phyloP scores from a whole-genome alignment of 2,329 filamentous ascomycete genomes.

The Colletotrichum lentis region DNA sequence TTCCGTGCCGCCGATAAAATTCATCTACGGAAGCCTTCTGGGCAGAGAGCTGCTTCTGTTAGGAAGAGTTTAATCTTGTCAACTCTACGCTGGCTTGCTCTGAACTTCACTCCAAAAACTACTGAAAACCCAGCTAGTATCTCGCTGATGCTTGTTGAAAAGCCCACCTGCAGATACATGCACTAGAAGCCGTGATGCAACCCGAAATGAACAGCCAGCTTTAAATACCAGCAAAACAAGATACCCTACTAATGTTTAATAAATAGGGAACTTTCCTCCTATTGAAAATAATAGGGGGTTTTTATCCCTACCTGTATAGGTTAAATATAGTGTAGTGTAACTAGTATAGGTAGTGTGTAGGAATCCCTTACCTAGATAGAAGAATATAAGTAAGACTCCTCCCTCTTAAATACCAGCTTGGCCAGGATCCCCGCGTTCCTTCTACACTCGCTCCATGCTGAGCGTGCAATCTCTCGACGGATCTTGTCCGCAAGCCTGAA shows the following conservation, averaged over 20 bases:
- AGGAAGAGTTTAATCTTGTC: background rate
- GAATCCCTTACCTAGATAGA: too few relatives aligned
- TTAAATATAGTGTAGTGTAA: too few relatives aligned
- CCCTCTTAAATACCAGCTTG: too few relatives aligned
- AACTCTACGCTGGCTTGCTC: background rate
- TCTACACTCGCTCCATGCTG: constrained; percentile 44
- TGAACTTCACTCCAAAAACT: constrained; percentile 33
- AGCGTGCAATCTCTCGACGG: constrained; percentile 44
- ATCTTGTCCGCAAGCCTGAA: constrained; percentile 46
- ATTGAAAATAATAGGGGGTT: too few relatives aligned
- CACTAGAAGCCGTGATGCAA: constrained; percentile 46
- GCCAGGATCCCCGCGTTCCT: constrained; percentile 43
- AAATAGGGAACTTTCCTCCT: too few relatives aligned
- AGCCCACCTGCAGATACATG: constrained; percentile 40
- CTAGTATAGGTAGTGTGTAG: too few relatives aligned
- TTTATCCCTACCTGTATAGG: too few relatives aligned
- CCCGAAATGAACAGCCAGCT: constrained; percentile 45
- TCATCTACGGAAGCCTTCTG: background rate
- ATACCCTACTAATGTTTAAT: too few relatives aligned
- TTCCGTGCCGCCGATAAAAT: too few relatives aligned
- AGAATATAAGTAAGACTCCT: too few relatives aligned
- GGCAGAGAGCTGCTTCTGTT: background rate
- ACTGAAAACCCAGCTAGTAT: constrained; percentile 41
- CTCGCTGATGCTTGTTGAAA: constrained; percentile 40
- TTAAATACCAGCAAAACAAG: too few relatives aligned